Conservation (phyloP, 805 yeast species). For the Ogataea trehalophila region DNA sequence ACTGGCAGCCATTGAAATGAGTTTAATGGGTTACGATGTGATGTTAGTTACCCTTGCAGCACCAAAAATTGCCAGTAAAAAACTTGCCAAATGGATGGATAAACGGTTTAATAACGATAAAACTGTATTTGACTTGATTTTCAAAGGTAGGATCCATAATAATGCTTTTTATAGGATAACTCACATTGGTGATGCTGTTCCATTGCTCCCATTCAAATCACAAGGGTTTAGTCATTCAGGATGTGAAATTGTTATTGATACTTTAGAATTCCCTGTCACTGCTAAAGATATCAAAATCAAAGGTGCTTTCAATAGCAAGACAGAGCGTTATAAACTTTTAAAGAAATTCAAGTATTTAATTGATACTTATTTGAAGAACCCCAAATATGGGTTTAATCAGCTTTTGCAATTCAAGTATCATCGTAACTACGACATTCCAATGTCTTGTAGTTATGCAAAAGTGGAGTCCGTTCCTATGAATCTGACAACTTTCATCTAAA, state of each 20-base stretch:
- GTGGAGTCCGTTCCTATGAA: neutral
- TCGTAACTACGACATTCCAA: neutral
- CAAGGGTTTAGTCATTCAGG: constrained; percentile 42
- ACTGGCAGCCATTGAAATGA: constrained; percentile 58
- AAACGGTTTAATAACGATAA: constrained; percentile 36
- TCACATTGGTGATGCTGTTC: constrained; percentile 53
- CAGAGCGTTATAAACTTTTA: neutral
- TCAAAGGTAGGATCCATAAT: neutral
- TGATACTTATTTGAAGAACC: too few species aligned
- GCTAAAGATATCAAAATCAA: neutral
- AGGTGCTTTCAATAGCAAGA: neutral
- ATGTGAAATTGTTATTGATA: constrained; percentile 41
- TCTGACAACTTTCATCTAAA: too few species aligned
- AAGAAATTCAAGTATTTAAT: neutral
- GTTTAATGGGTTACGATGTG: constrained; percentile 49
- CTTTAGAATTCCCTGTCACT: neutral
- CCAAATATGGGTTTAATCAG: too few species aligned
- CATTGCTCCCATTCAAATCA: constrained; percentile 52
- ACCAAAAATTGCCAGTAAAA: constrained; percentile 57
- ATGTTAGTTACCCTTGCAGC: constrained; percentile 56
- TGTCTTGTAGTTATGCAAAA: neutral
- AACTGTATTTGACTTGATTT: neutral
- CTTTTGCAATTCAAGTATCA: neutral
- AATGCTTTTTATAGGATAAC: constrained; percentile 43
- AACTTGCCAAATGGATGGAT: constrained; percentile 50